Conservation (phyloP, 176 grass and related monocot species). For the Carex kokanica region DNA sequence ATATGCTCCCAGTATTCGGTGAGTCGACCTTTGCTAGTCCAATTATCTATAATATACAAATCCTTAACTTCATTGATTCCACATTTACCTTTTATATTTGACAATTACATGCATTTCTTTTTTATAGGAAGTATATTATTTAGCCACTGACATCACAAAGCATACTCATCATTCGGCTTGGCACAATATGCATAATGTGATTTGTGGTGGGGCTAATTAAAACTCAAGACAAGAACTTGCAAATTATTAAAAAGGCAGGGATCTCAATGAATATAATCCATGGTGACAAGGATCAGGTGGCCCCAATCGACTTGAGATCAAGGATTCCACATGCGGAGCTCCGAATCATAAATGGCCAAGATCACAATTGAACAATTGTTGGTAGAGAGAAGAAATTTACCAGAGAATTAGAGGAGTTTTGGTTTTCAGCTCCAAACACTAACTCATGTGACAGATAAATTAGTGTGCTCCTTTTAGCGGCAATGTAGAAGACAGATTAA, state of each 20-base stretch:
- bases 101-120: not conserved
- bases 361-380: constrained; percentile 50
- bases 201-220: constrained; percentile 59
- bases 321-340: constrained; percentile 49
- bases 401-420: constrained; percentile 40
- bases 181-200: constrained; percentile 96
- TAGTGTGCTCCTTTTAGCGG: too few species aligned
- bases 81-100: not conserved
- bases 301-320: constrained; percentile 37
- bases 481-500: too few species aligned
- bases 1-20: not conserved
- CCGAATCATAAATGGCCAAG: constrained; percentile 25
- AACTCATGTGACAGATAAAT: too few species aligned
- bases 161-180: constrained; percentile 94
- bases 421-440: constrained; percentile 20
- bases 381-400: constrained; percentile 44
- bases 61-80: not conserved
- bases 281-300: constrained; percentile 55
- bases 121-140: constrained; percentile 38
- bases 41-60: not conserved
- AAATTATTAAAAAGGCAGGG: constrained; percentile 39
- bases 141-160: constrained; percentile 52
- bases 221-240: constrained; percentile 49
- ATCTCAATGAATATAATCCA: constrained; percentile 56
- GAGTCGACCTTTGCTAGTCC: not conserved